Percentiles rank a stretch among this genome's conserved stretches.
phyloP scores from a whole-genome alignment of 768 basidiomycete species.

The Mycena vulgaris region DNA sequence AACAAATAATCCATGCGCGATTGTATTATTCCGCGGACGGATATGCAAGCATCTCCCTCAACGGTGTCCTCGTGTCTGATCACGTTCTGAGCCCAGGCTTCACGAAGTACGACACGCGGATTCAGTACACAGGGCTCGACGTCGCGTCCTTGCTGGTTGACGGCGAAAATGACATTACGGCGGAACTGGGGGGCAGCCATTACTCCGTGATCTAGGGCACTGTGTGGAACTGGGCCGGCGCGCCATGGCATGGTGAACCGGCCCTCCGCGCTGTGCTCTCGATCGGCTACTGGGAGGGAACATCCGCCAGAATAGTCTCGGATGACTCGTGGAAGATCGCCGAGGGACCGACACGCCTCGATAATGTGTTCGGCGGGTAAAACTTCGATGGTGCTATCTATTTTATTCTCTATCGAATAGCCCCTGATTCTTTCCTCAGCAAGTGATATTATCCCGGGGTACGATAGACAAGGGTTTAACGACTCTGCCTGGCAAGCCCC shows the following conservation, averaged over 20 bases:
- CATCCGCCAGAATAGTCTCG: conserved; percentile 36
- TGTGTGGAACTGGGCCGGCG: conserved; percentile 49
- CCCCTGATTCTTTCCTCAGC: conserved; percentile 29
- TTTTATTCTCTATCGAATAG: too few species aligned
- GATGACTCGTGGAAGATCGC: conserved; percentile 42
- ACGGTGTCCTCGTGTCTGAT: conserved; percentile 46
- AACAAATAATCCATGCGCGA: conserved; percentile 43
- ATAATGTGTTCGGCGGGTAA: conserved; percentile 45
- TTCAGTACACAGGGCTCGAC: conserved; percentile 47
- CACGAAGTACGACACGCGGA: conserved; percentile 48
- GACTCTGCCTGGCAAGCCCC: conserved; percentile 41
- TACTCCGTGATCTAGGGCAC: conserved; percentile 48
- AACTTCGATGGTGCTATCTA: conserved; percentile 44
- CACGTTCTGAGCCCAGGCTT: conserved; percentile 49
- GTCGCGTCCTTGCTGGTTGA: conserved; percentile 12
- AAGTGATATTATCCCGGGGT: conserved; percentile 41
- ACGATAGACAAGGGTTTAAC: conserved; percentile 39
- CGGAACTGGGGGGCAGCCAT: conserved; percentile 47
- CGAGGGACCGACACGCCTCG: conserved; percentile 49
- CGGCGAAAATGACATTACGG: conserved; percentile 41
- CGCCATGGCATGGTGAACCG: conserved; percentile 50
- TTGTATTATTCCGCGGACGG: conserved; percentile 49
- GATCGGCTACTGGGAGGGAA: conserved; percentile 46
- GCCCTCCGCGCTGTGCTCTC: conserved; percentile 43
- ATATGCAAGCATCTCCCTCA: conserved; percentile 47